phyloP scores from a whole-genome alignment of 2,329 filamentous ascomycete species.

The Pyricularia pennisetigena region DNA sequence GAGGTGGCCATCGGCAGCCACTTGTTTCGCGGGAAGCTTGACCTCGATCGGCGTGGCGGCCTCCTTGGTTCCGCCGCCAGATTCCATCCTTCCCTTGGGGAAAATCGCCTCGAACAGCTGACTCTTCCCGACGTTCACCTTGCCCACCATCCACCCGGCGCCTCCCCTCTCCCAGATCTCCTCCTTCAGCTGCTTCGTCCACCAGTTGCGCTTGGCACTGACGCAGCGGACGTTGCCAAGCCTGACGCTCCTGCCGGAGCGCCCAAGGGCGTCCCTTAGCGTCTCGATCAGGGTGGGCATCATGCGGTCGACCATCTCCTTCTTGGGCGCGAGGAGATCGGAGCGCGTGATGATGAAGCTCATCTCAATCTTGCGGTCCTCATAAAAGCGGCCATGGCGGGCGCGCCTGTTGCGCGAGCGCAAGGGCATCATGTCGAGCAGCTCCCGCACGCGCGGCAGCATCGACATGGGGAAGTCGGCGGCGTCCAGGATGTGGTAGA shows the following conservation, averaged over 20 bases:
- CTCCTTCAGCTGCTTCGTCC: conserved; percentile 78
- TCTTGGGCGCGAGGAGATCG: conserved; percentile 75
- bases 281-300: conserved; percentile 79
- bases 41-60: conserved; percentile 16
- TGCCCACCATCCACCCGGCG: conserved; percentile 93
- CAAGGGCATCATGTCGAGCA: conserved; percentile 62
- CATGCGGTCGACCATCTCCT: conserved; percentile 72
- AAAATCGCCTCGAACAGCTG: conserved; percentile 81
- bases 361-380: conserved; percentile 63
- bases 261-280: conserved; percentile 65
- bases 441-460: conserved; percentile 62
- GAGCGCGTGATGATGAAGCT: conserved; percentile 87
- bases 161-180: conserved; percentile 78
- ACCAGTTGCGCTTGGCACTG: conserved; percentile 80
- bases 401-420: conserved; percentile 75
- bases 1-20: neutral
- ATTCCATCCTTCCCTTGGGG: conserved; percentile 57
- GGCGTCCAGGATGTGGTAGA: conserved; percentile 91
- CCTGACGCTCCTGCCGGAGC: conserved; percentile 58
- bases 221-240: conserved; percentile 82
- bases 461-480: conserved; percentile 96
- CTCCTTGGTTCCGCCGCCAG: conserved; percentile 17
- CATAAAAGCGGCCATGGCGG: conserved; percentile 52
- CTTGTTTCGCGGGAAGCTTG: conserved; percentile 10
- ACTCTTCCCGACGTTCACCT: conserved; percentile 96